Evolutionary conservation across 2,329 filamentous ascomycete genomes (phyloP).

Genomic region (Alternaria brassicicola): DNA sequence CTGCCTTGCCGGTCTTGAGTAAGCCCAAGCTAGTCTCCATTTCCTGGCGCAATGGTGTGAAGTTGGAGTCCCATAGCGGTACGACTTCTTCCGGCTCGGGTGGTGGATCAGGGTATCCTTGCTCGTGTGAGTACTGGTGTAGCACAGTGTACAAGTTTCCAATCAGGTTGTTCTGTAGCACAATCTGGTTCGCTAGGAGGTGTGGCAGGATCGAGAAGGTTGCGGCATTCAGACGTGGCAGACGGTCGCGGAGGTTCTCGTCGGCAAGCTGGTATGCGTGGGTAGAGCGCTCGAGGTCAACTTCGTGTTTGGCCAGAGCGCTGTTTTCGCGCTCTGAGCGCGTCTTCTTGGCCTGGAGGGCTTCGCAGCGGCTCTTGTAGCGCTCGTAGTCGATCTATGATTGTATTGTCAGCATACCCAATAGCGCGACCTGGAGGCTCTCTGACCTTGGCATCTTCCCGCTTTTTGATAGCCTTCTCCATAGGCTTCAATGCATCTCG

Average conservation of each 20-base stretch:
- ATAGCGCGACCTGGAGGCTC: too few relatives aligned
- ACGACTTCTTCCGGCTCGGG: constrained; percentile 75
- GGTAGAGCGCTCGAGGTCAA: constrained; percentile 68
- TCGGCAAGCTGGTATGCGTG: constrained; percentile 79
- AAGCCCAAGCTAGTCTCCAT: constrained; percentile 67
- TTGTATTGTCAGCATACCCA: constrained; percentile 15
- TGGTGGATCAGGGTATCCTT: constrained; percentile 72
- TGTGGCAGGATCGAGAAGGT: constrained; percentile 76
- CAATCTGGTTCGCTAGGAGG: constrained; percentile 71
- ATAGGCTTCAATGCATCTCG: constrained; percentile 72
- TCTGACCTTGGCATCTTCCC: constrained; percentile 74
- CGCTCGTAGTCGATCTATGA: constrained; percentile 76
- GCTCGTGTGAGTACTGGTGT: constrained; percentile 73
- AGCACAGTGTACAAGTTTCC: constrained; percentile 79
- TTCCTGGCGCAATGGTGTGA: constrained; percentile 68
- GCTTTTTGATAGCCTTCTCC: constrained; percentile 83
- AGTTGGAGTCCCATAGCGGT: constrained; percentile 67
- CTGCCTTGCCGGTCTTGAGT: constrained; percentile 70
- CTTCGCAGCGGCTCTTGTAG: constrained; percentile 72
- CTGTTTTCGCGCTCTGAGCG: constrained; percentile 76
- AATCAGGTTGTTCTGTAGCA: constrained; percentile 78
- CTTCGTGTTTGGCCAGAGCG: constrained; percentile 72
- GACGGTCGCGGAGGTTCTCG: constrained; percentile 70
- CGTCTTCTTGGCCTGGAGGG: constrained; percentile 71
- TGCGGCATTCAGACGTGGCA: constrained; percentile 74